A percentile compares a stretch with the other conserved stretches of the same genome.
Evolutionary conservation across 2,329 filamentous ascomycete species (phyloP).

Genomic region (Cordyceps sp.): DNA sequence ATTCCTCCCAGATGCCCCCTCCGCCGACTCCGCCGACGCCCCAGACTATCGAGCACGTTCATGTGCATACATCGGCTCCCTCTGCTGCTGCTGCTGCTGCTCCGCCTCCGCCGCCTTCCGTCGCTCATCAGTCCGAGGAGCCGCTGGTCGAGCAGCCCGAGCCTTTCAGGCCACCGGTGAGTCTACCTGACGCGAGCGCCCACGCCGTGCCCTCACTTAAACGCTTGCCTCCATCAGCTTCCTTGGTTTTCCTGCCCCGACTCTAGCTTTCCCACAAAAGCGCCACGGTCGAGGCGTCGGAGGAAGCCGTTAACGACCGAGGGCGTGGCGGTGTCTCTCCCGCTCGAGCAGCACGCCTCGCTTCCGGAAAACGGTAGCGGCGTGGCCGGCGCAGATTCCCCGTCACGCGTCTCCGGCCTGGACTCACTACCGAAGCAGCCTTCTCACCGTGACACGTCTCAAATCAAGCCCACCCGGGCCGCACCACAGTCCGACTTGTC

Average conservation of each 20-base stretch:
- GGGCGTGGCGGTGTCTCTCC: slow-evolving; percentile 23
- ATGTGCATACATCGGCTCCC: no score
- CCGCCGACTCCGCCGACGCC: slow-evolving; percentile 31
- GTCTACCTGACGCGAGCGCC: slow-evolving; percentile 9
- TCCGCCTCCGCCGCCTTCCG: background rate
- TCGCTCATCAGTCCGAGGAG: slow-evolving; percentile 1
- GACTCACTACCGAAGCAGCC: background rate
- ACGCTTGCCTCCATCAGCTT: slow-evolving; percentile 25
- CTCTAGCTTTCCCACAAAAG: slow-evolving; percentile 28
- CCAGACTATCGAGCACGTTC: slow-evolving; percentile 17
- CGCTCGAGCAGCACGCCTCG: slow-evolving; percentile 20
- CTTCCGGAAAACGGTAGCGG: slow-evolving; percentile 8
- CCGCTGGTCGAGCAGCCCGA: slow-evolving; percentile 6
- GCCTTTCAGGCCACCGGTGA: slow-evolving; percentile 34
- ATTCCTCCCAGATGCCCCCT: slow-evolving; percentile 24
- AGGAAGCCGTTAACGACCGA: slow-evolving; percentile 23
- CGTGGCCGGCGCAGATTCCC: background rate
- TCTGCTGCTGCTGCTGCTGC: slow-evolving; percentile 3
- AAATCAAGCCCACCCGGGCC: background rate
- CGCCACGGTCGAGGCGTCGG: slow-evolving; percentile 20
- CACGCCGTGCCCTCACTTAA: no score
- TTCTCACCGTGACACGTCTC: background rate
- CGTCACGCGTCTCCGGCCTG: background rate
- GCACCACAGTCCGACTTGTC: slow-evolving; percentile 5
- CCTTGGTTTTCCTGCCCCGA: slow-evolving; percentile 41